Base-by-base conservation (phyloP, 2,329 filamentous ascomycete genomes). In the Metarhizium brunneum region DNA sequence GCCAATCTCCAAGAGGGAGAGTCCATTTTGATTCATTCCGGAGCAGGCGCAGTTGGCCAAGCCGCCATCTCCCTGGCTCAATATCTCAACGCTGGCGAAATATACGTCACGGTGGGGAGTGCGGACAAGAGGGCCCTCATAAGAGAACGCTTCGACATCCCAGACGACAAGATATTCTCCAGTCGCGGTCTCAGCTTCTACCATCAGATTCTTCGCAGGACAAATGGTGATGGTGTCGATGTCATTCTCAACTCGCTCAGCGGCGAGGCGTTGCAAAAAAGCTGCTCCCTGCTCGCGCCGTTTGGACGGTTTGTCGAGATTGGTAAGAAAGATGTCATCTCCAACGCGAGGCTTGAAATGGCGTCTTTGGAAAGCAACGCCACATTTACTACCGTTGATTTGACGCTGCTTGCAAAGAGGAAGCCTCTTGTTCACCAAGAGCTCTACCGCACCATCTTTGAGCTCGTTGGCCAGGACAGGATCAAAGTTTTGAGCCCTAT, bases 141-240 rank as follows among this genome's bases (percentile, higher is more conserved):
- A 1, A 58, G 62, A 36, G 57, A 67, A 0, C 62, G 61, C 10
- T 76, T 71, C 53, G 67, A 66, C 2, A 66, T 79, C 4, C 64
- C 70, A 0, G 63, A 68, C 3, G 63, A 66, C 45, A 64, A 55
- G 36, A 64, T 68, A 32, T 66, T 69, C 51, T 65, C 62, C 51
- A 64, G 60, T 40, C 56, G 64, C 36, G 62, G 65, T 36, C 43
- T 57, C 4, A 58, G 57, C 16, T 69, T 69, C 29, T 59, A 55
- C 0, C 50, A 56, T 2, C 51, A 56, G 30, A 6, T 59, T n/a
- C 42, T 56, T 32, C 53, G 61, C 25, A 61, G 59, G 2, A 74
- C 71, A 0, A 55, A 57, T 0, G 80, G 79, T 13, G 68, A 63
- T 3, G 88, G 88, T 11, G 86, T 86, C 1, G 87, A 92, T 68